phyloP scores from a whole-genome alignment of 768 basidiomycete genomes.

The Pleurotus cornucopiae region DNA sequence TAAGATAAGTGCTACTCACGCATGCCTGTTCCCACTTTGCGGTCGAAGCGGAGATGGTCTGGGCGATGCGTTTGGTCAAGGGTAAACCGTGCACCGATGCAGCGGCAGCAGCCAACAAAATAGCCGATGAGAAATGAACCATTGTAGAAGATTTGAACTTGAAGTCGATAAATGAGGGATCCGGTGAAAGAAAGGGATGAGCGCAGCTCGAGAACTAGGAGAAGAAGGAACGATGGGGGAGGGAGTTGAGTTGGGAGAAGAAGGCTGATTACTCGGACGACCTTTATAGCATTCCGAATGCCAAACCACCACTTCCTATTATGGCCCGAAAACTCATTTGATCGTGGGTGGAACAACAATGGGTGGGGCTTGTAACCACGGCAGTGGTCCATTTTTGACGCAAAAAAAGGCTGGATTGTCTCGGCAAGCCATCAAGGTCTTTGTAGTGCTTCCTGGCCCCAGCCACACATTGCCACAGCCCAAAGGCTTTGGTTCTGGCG shows the following conservation, averaged over 20 bases:
- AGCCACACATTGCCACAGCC: not conserved
- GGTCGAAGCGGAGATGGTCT: conserved; percentile 35
- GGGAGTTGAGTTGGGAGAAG: not conserved
- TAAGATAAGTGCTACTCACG: conserved; percentile 25
- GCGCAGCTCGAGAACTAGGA: conserved; percentile 3
- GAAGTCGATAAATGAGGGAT: conserved; percentile 6
- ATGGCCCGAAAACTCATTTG: not conserved
- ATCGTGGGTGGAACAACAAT: conserved; percentile 8
- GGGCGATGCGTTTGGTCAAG: conserved; percentile 42
- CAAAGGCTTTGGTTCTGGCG: not conserved
- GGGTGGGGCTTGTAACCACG: not conserved
- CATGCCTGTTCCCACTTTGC: conserved; percentile 44
- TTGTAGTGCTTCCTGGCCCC: not conserved
- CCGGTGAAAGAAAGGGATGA: conserved; percentile 9
- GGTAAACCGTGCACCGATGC: conserved; percentile 30
- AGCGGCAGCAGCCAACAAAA: conserved; percentile 28
- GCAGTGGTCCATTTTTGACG: not conserved
- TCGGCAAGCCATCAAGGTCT: not conserved
- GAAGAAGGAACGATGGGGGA: not conserved
- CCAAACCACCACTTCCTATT: conserved; percentile 5
- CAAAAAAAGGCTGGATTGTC: not conserved
- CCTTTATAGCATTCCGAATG: conserved; percentile 3
- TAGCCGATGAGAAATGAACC: conserved; percentile 23
- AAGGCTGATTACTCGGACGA: not conserved
- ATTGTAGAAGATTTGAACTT: conserved; percentile 17